Evolutionary conservation across 2,329 filamentous ascomycete species (phyloP), one percentile per base, ranked within the genome.

Genomic region (Beauveria caledonica): DNA sequence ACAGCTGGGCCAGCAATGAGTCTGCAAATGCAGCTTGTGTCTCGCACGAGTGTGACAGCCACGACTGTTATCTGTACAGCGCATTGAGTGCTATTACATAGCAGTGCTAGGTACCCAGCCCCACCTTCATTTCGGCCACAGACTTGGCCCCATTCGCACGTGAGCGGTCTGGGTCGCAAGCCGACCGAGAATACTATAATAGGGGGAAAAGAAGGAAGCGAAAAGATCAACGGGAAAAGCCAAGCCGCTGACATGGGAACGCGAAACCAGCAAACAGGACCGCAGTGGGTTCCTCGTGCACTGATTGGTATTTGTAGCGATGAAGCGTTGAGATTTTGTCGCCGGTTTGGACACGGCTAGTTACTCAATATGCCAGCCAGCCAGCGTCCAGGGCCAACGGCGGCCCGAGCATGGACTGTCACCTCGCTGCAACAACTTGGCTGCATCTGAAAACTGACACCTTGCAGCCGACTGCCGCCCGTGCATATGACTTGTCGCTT

Each of bases 121-220:
- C 58, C 58, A 60, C 58, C 17, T 44, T 60, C 58, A 60, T 60
- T 60, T 60, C 58, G 58, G 58, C 58, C 36, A 45, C 17, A 46
- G 46, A 25, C 49, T 39, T 40, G 39, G 39, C 54, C 29, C 54
- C 54, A 21, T 46, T 44, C 5, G 58, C 58, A 53, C 57, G 57
- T 60, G 57, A 60, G 40, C 57, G 57, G 57, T 13, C 48, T 39
- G 49, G 27, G 33, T 46, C 9, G 19, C 13, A 39, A 45, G 27
- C 48, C 36, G 27, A 44, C 39, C 8, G 9, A 33, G 48, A 17
- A 9, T 9, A 50, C n/a, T n/a, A 45, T 19, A 45, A 45, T n/a
- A 45, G n/a, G n/a, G n/a, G 25, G 21, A 1, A 19, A 21, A 2
- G 19, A 6, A n/a, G 19, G 3, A n/a, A 7, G 45, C 42, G 33